Percentiles rank a stretch among this genome's conserved stretches.
phyloP scores from a whole-genome alignment of 495 filamentous ascomycete genomes.

The Talaromyces liani region DNA sequence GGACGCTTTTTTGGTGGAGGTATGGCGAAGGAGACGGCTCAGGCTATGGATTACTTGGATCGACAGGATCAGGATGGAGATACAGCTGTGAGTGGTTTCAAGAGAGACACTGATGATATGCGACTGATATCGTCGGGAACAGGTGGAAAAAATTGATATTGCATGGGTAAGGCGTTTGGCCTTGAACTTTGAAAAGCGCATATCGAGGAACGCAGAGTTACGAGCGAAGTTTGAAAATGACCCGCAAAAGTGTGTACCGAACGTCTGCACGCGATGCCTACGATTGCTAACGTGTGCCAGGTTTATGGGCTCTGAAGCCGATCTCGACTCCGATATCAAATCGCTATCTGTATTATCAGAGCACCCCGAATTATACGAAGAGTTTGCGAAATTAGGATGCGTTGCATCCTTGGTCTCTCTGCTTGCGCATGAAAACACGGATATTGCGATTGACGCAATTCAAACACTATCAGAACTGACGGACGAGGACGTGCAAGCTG shows the following conservation, averaged over 20 bases:
- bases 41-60: slow-evolving; percentile 88
- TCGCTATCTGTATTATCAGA: slow-evolving; percentile 81
- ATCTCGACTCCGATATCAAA: slow-evolving; percentile 86
- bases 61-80: slow-evolving; percentile 51
- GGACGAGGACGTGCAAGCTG: slow-evolving; percentile 85
- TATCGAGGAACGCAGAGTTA: slow-evolving; percentile 86
- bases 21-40: slow-evolving; percentile 67
- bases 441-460: slow-evolving; percentile 88
- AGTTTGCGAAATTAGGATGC: slow-evolving; percentile 76
- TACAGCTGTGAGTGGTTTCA: slow-evolving; percentile 24
- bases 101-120: background rate
- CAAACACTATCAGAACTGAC: slow-evolving; percentile 90
- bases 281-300: slow-evolving; percentile 20
- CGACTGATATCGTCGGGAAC: slow-evolving; percentile 16
- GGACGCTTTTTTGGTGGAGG: slow-evolving; percentile 94
- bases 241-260: slow-evolving; percentile 65
- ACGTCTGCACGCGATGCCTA: background rate
- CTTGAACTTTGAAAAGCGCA: slow-evolving; percentile 83
- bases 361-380: slow-evolving; percentile 74
- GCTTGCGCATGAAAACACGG: slow-evolving; percentile 91
- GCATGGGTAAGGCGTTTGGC: slow-evolving; percentile 79
- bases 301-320: slow-evolving; percentile 80
- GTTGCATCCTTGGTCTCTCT: slow-evolving; percentile 69
- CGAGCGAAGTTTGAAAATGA: slow-evolving; percentile 80
- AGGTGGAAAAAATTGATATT: slow-evolving; percentile 71